phyloP scores from a whole-genome alignment of 1,284 basidiomycete species.

The Inonotus obliquus region DNA sequence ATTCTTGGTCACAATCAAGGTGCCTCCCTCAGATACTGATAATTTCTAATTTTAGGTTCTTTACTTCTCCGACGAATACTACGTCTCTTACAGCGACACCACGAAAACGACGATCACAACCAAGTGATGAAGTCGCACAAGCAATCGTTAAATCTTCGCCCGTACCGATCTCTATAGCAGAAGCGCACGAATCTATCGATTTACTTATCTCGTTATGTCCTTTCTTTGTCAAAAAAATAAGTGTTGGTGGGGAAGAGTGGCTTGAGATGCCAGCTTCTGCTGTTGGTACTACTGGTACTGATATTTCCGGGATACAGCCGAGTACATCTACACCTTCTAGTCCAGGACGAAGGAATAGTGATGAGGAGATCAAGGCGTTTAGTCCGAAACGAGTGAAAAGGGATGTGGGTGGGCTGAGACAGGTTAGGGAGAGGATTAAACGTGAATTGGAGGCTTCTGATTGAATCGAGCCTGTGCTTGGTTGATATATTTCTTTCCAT shows the following conservation, averaged over 20 bases:
- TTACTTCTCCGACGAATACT: conserved; percentile 48
- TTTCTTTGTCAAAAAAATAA: conserved; percentile 64
- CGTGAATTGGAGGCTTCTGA: conserved; percentile 67
- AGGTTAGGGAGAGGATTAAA: conserved; percentile 75
- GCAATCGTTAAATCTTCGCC: conserved; percentile 74
- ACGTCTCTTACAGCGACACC: conserved; percentile 42
- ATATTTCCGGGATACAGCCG: conserved; percentile 27
- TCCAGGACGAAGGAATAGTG: conserved; percentile 43
- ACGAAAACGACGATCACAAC: conserved; percentile 66
- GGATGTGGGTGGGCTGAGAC: conserved; percentile 64
- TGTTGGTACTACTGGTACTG: too few relatives aligned
- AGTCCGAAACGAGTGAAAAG: conserved; percentile 66
- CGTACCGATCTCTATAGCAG: conserved; percentile 68
- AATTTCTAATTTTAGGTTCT: conserved; percentile 45
- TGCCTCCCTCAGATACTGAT: not conserved
- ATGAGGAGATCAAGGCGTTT: conserved; percentile 52
- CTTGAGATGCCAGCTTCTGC: conserved; percentile 69
- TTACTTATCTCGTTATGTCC: conserved; percentile 67
- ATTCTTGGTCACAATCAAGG: not conserved
- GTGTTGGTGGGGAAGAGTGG: conserved; percentile 69
- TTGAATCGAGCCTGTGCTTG: too few relatives aligned
- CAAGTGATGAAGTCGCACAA: conserved; percentile 54
- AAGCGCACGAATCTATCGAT: conserved; percentile 66
- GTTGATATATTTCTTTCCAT: conserved; percentile 33
- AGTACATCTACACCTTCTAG: conserved; percentile 30